These are phyloP conservation scores for Lodderomyces theae DNA, from an alignment of 1,139 yeast genomes.

Conservation along the genomic window DNA sequence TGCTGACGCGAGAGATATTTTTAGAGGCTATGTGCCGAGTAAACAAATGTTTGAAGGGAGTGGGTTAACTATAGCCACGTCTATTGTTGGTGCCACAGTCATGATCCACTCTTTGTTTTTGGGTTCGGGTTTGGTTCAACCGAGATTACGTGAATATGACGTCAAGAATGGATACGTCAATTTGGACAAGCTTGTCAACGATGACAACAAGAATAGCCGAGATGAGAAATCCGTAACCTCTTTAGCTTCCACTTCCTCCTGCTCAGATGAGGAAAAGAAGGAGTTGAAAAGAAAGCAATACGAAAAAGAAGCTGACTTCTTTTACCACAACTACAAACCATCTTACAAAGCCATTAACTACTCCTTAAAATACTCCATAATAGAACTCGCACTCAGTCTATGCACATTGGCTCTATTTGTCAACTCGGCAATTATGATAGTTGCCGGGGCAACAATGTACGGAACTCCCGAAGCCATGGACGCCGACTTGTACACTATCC, in stretches of 20 bases:
- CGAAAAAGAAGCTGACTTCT: conserved; percentile 32
- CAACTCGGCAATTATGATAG: conserved; percentile 71
- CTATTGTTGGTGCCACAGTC: conserved; percentile 77
- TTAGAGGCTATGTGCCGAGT: conserved; percentile 74
- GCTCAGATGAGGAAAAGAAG: conserved; percentile 1
- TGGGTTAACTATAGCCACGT: conserved; percentile 73
- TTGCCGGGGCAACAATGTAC: conserved; percentile 71
- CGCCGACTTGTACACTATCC: conserved; percentile 74
- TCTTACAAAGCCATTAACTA: conserved; percentile 62
- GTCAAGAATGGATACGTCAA: conserved; percentile 46
- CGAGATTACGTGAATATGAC: conserved; percentile 69
- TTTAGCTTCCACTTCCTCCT: no score
- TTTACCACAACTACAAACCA: conserved; percentile 54
- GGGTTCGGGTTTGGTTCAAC: conserved; percentile 76
- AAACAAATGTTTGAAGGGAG: conserved; percentile 55
- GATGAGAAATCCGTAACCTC: not conserved
- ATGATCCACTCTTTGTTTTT: conserved; percentile 79
- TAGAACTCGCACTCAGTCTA: conserved; percentile 63
- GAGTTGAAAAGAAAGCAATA: conserved; percentile 13
- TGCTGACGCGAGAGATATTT: conserved; percentile 46
- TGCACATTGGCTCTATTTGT: conserved; percentile 77
- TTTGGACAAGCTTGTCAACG: conserved; percentile 11
- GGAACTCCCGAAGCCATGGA: conserved; percentile 62
- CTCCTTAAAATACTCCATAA: conserved; percentile 63
- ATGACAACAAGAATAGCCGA: not conserved